phyloP scores from a whole-genome alignment of 805 yeast species.

The Kodamaea hsintzibuensis region DNA sequence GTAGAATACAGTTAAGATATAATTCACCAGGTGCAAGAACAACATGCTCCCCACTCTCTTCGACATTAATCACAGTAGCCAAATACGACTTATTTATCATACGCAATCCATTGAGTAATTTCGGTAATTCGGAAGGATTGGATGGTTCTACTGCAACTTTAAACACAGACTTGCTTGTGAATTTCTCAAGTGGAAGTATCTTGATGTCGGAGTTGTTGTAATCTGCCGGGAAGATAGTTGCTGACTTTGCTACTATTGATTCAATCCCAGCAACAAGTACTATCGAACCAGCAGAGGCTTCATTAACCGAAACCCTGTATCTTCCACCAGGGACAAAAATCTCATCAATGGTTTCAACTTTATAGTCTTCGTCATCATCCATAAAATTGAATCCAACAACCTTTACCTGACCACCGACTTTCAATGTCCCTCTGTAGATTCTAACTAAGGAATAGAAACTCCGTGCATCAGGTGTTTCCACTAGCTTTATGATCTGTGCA shows the following conservation, averaged over 20 bases:
- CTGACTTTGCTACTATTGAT: conserved; percentile 55
- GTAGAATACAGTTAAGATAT: conserved; percentile 78
- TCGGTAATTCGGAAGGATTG: conserved; percentile 75
- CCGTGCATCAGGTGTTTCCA: conserved; percentile 54
- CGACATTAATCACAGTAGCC: conserved; percentile 68
- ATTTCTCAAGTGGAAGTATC: conserved; percentile 24
- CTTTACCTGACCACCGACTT: conserved; percentile 46
- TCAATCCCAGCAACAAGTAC: conserved; percentile 69
- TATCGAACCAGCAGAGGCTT: conserved; percentile 64
- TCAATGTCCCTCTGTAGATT: conserved; percentile 60
- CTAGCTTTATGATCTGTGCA: conserved; percentile 49
- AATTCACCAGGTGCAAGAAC: conserved; percentile 84
- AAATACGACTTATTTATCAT: conserved; percentile 63
- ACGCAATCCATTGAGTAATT: conserved; percentile 67
- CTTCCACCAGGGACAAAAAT: conserved; percentile 67
- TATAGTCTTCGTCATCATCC: conserved; percentile 55
- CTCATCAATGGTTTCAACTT: conserved; percentile 39
- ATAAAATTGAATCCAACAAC: conserved; percentile 57
- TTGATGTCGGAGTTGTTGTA: conserved; percentile 13
- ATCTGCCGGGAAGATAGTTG: conserved; percentile 47
- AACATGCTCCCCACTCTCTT: conserved; percentile 86
- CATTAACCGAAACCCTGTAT: conserved; percentile 56
- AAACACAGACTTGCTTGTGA: conserved; percentile 50
- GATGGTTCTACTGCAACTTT: conserved; percentile 84
- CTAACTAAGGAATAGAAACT: conserved; percentile 60